Conservation (phyloP, 805 yeast genomes). For the Kurtzmaniella cleridarum region DNA sequence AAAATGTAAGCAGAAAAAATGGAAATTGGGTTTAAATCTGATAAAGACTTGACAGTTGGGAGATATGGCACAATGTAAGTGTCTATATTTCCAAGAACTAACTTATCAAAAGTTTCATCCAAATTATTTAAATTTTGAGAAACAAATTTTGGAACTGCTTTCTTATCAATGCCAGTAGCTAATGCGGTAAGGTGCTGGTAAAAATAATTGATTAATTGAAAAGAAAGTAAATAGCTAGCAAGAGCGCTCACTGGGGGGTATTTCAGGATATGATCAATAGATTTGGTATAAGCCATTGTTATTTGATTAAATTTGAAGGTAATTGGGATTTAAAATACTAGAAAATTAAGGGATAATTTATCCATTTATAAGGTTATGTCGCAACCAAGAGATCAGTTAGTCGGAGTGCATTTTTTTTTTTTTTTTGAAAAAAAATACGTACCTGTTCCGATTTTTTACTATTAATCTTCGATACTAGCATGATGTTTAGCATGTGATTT, state of each 20-base stretch:
- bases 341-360: too few species aligned
- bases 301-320: too few species aligned
- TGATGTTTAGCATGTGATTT: too few species aligned
- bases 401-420: too few species aligned
- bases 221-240: constrained; percentile 19
- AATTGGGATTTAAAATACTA: too few species aligned
- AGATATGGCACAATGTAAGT: constrained; percentile 8
- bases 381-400: too few species aligned
- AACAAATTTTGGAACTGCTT: constrained; percentile 17
- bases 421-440: too few species aligned
- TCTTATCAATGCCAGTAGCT: constrained; percentile 15
- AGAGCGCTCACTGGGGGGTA: constrained; percentile 24
- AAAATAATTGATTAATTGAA: constrained; percentile 17
- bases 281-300: constrained; percentile 13
- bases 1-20: constrained; percentile 6
- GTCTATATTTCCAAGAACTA: constrained; percentile 21
- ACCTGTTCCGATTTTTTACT: too few species aligned
- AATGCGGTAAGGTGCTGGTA: constrained; percentile 19
- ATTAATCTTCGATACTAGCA: too few species aligned
- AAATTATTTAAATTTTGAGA: constrained; percentile 12
- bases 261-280: constrained; percentile 26
- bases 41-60: constrained; percentile 7
- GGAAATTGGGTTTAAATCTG: constrained; percentile 6
- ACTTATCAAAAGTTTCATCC: constrained; percentile 19
- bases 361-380: too few species aligned